Base-by-base conservation (phyloP, 1,139 yeast genomes). In the Yamadazyma triangularis region DNA sequence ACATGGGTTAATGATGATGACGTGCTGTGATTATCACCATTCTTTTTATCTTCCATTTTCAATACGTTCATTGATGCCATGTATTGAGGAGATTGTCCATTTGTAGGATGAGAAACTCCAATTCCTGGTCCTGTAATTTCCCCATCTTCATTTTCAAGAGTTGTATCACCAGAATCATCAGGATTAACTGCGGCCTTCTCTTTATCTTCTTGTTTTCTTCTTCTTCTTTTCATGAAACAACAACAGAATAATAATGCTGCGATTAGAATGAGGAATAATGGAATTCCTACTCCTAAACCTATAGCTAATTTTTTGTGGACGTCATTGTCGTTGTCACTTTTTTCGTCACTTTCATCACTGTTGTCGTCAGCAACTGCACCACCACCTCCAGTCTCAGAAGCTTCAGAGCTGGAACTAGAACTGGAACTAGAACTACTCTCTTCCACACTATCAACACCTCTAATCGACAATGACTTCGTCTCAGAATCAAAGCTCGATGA, bases 261-360 rank as follows among this genome's bases (percentile, higher is more conserved):
- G 0, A 74, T 50, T 2, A 74, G 49, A 8, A 85, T 46, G 0
- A 73, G 62, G 4, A 68, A 68, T 0, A 74, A 55, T 1, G 95
- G 95, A 30, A 89, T 70, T 4, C 83, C 85, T n/a, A 84, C 91
- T 32, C 96, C 96, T 39, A 89, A 73, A 1, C 88, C 94, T 49
- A 89, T 83, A 0, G 95, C 95, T 14, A 86, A 63, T 24, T 44
- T 44, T 27, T 40, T 41, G 13, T 25, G 31, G n/a, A 29, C 9
- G 18, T 34, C 38, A 13, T 27, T 31, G 12, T 26, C 29, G 4
- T 28, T 20, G 12, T 30, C 23, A 7, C 18, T 24, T n/a, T 18
- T 10, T 8, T 4, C 73, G 18, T 36, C 38, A 15, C 29, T 31
- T 11, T 26, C 29, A 4, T 30, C 22, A 13, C 31, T 24, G 5